phyloP scores from a whole-genome alignment of 192 early-diverging fungal genomes.

The Linnemannia elongata region DNA sequence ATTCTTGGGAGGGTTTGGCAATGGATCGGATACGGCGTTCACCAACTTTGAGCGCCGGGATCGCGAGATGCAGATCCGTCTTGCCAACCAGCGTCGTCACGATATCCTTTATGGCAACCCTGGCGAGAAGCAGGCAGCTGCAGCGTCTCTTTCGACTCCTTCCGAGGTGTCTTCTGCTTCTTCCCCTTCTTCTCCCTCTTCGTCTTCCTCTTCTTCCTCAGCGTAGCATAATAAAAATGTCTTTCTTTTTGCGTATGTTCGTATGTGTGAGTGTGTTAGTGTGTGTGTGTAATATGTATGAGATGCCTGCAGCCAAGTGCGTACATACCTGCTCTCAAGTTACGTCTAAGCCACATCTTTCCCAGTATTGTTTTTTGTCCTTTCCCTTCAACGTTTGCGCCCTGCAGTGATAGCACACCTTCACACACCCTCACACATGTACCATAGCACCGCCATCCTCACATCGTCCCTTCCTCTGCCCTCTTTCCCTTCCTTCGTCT shows the following conservation, averaged over 20 bases:
- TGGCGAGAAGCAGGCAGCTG: conserved; percentile 28
- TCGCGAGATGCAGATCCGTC: conserved; percentile 41
- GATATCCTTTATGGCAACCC: conserved; percentile 40
- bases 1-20: conserved; percentile 50
- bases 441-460: neutral
- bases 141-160: conserved; percentile 16
- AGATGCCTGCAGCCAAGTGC: too few relatives aligned
- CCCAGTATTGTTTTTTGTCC: neutral
- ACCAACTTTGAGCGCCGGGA: conserved; percentile 53
- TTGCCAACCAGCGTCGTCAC: conserved; percentile 33
- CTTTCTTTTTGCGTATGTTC: too few relatives aligned
- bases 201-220: too few relatives aligned
- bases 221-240: too few relatives aligned
- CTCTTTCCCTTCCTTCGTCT: neutral
- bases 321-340: too few relatives aligned
- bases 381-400: neutral
- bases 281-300: too few relatives aligned
- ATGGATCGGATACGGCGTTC: conserved; percentile 48
- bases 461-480: neutral
- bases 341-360: neutral
- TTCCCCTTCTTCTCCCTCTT: neutral
- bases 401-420: neutral
- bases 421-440: neutral
- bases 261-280: too few relatives aligned
- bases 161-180: neutral